Percentiles rank a stretch among this genome's conserved stretches.
phyloP scores from a whole-genome alignment of 2,329 filamentous ascomycete species.

The Aureobasidium sp. region DNA sequence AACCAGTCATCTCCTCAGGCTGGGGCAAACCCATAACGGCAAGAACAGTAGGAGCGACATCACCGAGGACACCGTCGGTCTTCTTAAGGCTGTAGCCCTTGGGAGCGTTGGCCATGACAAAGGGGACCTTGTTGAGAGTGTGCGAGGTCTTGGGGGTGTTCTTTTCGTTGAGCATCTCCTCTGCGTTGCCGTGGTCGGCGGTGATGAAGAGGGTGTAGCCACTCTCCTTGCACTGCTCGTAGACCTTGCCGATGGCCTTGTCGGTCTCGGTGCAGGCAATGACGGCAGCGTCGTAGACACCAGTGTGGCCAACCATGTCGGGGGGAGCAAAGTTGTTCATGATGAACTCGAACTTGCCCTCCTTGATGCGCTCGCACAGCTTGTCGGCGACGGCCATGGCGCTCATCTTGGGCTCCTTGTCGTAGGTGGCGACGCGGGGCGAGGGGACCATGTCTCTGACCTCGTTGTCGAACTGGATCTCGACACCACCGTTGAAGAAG shows the following conservation, averaged over 20 bases:
- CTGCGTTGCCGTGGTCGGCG: slow-evolving; percentile 95
- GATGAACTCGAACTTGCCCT: slow-evolving; percentile 92
- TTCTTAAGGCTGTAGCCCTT: slow-evolving; percentile 89
- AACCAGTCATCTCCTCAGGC: slow-evolving; percentile 92
- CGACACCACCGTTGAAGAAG: slow-evolving; percentile 99
- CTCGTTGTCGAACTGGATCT: slow-evolving; percentile 95
- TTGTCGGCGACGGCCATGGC: slow-evolving; percentile 91
- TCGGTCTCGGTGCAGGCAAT: slow-evolving; percentile 88
- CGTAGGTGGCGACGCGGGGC: slow-evolving; percentile 96
- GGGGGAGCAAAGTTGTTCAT: slow-evolving; percentile 99
- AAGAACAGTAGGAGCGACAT: slow-evolving; percentile 96
- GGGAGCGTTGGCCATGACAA: slow-evolving; percentile 98
- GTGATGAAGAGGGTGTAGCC: slow-evolving; percentile 97
- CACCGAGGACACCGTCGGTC: slow-evolving; percentile 89
- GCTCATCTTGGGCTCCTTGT: slow-evolving; percentile 96
- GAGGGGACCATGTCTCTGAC: slow-evolving; percentile 94
- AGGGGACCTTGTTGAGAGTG: slow-evolving; percentile 97
- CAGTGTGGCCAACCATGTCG: slow-evolving; percentile 99
- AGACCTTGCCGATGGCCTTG: slow-evolving; percentile 92
- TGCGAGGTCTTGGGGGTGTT: slow-evolving; percentile 98
- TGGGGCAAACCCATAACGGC: slow-evolving; percentile 91
- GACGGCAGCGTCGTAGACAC: slow-evolving; percentile 95
- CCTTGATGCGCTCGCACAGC: slow-evolving; percentile 85
- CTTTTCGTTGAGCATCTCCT: slow-evolving; percentile 98
- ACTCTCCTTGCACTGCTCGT: slow-evolving; percentile 93